Evolutionary conservation across 2,329 filamentous ascomycete species (phyloP).

Genomic region (Epichloe sibirici): DNA sequence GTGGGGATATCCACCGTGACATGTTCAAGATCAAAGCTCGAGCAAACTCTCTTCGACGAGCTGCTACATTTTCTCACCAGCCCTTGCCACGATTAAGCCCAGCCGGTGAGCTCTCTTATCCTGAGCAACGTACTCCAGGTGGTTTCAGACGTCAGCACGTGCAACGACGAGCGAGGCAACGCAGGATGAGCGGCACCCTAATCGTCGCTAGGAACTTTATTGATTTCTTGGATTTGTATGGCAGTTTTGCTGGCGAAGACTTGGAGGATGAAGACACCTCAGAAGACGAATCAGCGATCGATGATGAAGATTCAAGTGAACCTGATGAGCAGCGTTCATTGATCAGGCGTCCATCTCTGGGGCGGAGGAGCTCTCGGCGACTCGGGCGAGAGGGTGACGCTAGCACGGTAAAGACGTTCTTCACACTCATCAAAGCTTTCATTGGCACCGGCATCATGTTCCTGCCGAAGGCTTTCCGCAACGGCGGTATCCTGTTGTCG

Average conservation of each 20-base stretch:
- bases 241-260: constrained; percentile 66
- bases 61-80: constrained; percentile 55
- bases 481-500: constrained; percentile 66
- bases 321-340: constrained; percentile 47
- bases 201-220: constrained; percentile 59
- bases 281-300: constrained; percentile 45
- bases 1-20: constrained; percentile 68
- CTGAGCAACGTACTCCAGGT: constrained; percentile 30
- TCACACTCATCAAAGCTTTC: constrained; percentile 67
- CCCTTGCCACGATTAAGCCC: constrained; percentile 20
- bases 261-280: constrained; percentile 34
- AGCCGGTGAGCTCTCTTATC: constrained; percentile 19
- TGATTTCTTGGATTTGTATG: constrained; percentile 65
- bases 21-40: constrained; percentile 62
- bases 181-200: constrained; percentile 20
- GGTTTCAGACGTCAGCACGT: constrained; percentile 35
- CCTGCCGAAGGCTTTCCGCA: constrained; percentile 65
- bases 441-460: constrained; percentile 76
- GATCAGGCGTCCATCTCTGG: constrained; percentile 24
- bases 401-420: constrained; percentile 60
- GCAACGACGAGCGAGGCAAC: constrained; percentile 27
- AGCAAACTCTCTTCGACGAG: constrained; percentile 36
- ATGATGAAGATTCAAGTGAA: constrained; percentile 27
- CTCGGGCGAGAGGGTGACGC: constrained; percentile 44
- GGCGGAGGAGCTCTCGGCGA: constrained; percentile 36